A percentile compares a stretch with the other conserved stretches of the same genome.
These are phyloP conservation scores for Candida rishiriensis DNA, from an alignment of 805 yeast genomes.

Conservation along the genomic window DNA sequence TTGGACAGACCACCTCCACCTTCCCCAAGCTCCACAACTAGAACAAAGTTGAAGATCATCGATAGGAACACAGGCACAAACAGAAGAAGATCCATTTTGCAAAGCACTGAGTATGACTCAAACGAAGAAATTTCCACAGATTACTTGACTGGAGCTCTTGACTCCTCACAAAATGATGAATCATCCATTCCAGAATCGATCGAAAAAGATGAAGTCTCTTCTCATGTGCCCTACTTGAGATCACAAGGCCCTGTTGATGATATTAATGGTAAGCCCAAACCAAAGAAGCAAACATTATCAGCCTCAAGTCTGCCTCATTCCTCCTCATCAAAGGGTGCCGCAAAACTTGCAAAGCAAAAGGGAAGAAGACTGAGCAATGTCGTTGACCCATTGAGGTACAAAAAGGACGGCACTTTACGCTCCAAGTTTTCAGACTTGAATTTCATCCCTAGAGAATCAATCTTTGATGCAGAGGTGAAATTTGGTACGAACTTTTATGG, in stretches of 20 bases:
- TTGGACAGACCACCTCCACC: neutral
- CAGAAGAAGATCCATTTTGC: neutral
- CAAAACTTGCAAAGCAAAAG: too few relatives aligned
- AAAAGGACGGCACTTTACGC: slow-evolving; percentile 33
- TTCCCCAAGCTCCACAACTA: neutral
- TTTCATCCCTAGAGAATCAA: slow-evolving; percentile 39
- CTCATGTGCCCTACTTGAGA: too few relatives aligned
- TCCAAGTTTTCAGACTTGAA: slow-evolving; percentile 54
- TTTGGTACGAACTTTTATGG: slow-evolving; percentile 62
- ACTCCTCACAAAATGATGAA: too few relatives aligned
- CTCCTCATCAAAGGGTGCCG: too few relatives aligned
- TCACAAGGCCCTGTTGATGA: too few relatives aligned
- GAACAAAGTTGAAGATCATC: slow-evolving; percentile 5
- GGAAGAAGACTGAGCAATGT: too few relatives aligned
- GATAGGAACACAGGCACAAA: slow-evolving; percentile 10
- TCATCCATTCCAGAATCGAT: too few relatives aligned
- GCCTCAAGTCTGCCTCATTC: too few relatives aligned
- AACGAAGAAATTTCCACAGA: neutral
- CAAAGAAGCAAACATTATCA: too few relatives aligned
- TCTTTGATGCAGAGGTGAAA: slow-evolving; percentile 48
- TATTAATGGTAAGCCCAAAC: too few relatives aligned
- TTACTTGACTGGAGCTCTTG: too few relatives aligned
- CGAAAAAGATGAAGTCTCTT: too few relatives aligned
- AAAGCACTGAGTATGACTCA: neutral
- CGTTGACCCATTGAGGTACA: slow-evolving; percentile 12